These are phyloP conservation scores for Fusarium newnesense DNA, from an alignment of 2,329 filamentous ascomycete species.

Conservation along the genomic window DNA sequence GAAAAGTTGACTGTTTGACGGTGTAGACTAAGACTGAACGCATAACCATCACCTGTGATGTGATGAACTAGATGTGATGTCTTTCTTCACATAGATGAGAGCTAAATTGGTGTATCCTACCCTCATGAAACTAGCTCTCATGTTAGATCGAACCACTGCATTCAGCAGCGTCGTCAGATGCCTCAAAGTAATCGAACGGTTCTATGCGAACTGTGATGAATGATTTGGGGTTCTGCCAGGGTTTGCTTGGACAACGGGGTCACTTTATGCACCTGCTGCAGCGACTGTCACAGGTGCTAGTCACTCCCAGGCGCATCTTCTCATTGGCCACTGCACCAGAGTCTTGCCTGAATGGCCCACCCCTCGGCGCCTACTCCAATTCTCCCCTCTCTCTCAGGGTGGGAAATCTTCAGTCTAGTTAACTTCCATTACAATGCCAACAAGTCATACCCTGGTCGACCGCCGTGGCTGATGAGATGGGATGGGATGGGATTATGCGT, in stretches of 20 bases:
- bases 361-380: slow-evolving; percentile 31
- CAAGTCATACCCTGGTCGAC: slow-evolving; percentile 10
- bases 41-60: slow-evolving; percentile 30
- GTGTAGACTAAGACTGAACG: neutral
- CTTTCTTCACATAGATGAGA: neutral
- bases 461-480: slow-evolving; percentile 20
- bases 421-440: slow-evolving; percentile 6
- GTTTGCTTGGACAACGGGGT: slow-evolving; percentile 23
- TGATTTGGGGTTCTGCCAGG: slow-evolving; percentile 18
- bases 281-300: slow-evolving; percentile 39
- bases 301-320: slow-evolving; percentile 1
- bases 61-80: slow-evolving; percentile 37
- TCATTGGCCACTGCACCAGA: slow-evolving; percentile 22
- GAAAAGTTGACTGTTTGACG: neutral
- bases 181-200: slow-evolving; percentile 42
- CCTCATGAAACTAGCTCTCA: slow-evolving; percentile 24
- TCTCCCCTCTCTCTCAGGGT: neutral
- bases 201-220: slow-evolving; percentile 29
- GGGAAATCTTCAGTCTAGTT: neutral
- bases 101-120: slow-evolving; percentile 1
- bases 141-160: slow-evolving; percentile 38
- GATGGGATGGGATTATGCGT: neutral
- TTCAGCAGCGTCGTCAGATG: slow-evolving; percentile 42
- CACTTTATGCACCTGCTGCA: slow-evolving; percentile 37
- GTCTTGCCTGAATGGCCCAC: slow-evolving; percentile 16